Evolutionary conservation across 306 rosid genomes (phyloP).

Genomic region (Pyrus communis): DNA sequence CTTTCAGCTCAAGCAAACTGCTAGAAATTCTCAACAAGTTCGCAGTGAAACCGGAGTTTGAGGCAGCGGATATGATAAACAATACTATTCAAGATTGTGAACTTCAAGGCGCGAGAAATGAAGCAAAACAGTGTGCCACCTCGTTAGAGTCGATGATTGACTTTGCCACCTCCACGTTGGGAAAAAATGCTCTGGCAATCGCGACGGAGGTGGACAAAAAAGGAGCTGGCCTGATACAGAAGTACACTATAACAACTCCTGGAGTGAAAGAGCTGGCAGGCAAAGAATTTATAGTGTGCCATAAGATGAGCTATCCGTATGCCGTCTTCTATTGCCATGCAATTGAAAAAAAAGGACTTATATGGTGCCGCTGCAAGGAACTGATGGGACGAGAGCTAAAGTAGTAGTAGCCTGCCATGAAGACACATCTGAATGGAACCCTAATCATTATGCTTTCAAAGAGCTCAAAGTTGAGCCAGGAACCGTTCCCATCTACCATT

Average conservation of each 20-base stretch:
- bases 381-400: no score
- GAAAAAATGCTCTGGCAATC: conserved; percentile 20
- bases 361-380: no score
- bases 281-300: not conserved
- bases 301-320: no score
- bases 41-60: conserved; percentile 20
- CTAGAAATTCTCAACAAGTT: no score
- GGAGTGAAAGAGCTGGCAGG: conserved; percentile 21
- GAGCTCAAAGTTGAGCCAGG: no score
- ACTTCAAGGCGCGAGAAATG: conserved; percentile 14
- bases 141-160: conserved; percentile 61
- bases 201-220: conserved; percentile 39
- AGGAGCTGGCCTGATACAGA: conserved; percentile 18
- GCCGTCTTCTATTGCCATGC: no score
- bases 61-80: conserved; percentile 28
- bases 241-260: conserved; percentile 17
- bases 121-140: conserved; percentile 59
- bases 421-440: no score
- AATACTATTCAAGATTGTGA: conserved; percentile 48
- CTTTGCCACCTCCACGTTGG: conserved; percentile 16
- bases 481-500: no score
- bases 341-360: no score
- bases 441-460: no score
- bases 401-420: no score
- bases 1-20: conserved; percentile 32